These are phyloP conservation scores for Kodamaea sp. DNA, from an alignment of 1,139 yeast species.

Conservation along the genomic window DNA sequence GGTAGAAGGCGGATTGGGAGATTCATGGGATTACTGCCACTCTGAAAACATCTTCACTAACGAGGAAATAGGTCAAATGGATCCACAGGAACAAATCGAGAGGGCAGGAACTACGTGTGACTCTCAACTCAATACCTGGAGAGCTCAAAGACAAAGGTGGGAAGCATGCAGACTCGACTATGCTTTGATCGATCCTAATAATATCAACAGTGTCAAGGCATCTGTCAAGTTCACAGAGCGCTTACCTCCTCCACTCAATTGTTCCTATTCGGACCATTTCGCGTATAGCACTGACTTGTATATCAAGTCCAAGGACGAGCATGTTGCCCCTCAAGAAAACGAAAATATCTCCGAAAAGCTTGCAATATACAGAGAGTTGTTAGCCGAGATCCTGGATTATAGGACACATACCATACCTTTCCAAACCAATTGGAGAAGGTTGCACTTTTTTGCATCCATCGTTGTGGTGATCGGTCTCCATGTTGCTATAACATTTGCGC, in stretches of 20 bases:
- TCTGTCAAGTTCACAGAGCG: constrained; percentile 71
- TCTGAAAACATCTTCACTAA: constrained; percentile 33
- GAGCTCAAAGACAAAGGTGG: constrained; percentile 55
- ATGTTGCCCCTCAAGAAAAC: constrained; percentile 2
- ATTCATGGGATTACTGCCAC: constrained; percentile 79
- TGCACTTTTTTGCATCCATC: constrained; percentile 64
- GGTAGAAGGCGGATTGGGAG: constrained; percentile 65
- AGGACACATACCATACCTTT: constrained; percentile 50
- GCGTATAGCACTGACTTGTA: constrained; percentile 67
- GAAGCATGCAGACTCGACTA: constrained; percentile 93
- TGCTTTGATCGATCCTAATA: constrained; percentile 67
- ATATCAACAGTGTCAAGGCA: constrained; percentile 57
- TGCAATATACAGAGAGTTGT: constrained; percentile 56
- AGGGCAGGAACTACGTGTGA: constrained; percentile 90
- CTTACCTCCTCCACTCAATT: constrained; percentile 56
- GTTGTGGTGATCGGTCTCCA: constrained; percentile 50
- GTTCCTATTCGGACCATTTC: constrained; percentile 89
- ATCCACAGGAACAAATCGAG: constrained; percentile 67
- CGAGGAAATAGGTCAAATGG: constrained; percentile 49
- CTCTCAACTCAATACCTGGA: constrained; percentile 84
- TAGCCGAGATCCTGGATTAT: constrained; percentile 57
- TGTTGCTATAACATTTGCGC: constrained; percentile 62
- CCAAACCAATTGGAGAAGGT: constrained; percentile 66
- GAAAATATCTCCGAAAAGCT: constrained; percentile 22
- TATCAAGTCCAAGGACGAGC: constrained; percentile 14